phyloP scores from a whole-genome alignment of 257 asterid genomes.

The Coffea canephora region DNA sequence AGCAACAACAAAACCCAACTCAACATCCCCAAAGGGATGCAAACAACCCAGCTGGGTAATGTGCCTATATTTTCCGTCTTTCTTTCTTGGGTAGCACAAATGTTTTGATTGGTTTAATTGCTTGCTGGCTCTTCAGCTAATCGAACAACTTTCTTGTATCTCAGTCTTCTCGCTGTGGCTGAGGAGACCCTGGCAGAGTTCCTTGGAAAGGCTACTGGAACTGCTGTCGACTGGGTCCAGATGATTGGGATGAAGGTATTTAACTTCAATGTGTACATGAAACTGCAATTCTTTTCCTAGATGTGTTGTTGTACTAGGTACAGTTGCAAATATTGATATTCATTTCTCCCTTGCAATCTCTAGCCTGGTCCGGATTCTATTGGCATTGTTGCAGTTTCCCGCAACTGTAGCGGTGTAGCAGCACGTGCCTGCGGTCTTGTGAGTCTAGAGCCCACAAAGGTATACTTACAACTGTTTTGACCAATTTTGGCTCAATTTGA shows the following conservation, averaged over 20 bases:
- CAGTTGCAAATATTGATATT: background rate
- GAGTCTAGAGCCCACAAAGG: constrained; percentile 99
- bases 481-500: background rate
- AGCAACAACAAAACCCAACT: constrained; percentile 79
- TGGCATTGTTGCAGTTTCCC: constrained; percentile 97
- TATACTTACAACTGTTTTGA: constrained; percentile 11
- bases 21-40: constrained; percentile 93
- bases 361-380: constrained; percentile 99
- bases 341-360: constrained; percentile 5
- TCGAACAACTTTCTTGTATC: background rate
- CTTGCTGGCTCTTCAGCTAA: background rate
- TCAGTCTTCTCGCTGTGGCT: constrained; percentile 90
- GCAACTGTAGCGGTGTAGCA: constrained; percentile 92
- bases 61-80: background rate
- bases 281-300: background rate
- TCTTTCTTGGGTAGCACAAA: background rate
- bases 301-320: background rate
- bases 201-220: constrained; percentile 99
- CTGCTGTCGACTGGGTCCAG: constrained; percentile 99
- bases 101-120: background rate
- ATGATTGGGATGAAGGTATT: constrained; percentile 99
- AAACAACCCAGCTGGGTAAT: constrained; percentile 97
- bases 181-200: constrained; percentile 99
- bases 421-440: constrained; percentile 99
- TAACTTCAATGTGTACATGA: background rate